Conservation (phyloP, 257 asterid genomes). For the Solanum chilense region DNA sequence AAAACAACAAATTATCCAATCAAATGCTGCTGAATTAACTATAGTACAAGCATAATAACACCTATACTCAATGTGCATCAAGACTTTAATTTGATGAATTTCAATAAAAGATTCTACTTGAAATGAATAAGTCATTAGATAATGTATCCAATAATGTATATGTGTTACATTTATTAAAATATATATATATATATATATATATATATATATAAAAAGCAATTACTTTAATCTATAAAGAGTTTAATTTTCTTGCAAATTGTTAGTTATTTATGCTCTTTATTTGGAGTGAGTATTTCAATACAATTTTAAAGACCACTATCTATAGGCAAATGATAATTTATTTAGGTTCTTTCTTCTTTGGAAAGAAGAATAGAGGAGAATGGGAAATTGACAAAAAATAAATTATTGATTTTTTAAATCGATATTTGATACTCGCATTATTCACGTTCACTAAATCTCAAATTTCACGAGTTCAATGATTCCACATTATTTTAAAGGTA, state of each 20-base stretch:
- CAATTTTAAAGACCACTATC: not conserved
- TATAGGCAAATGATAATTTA: no score
- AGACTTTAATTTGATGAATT: not conserved
- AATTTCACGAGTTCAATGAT: no score
- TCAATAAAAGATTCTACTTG: not conserved
- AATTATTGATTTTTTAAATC: no score
- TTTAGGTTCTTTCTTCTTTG: not conserved
- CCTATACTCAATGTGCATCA: not conserved
- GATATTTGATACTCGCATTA: no score
- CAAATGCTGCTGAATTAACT: slow-evolving; percentile 30
- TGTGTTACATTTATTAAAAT: not conserved
- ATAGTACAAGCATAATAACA: not conserved
- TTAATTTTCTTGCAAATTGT: not conserved
- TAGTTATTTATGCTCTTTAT: not conserved
- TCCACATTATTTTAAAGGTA: no score
- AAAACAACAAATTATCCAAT: slow-evolving; percentile 26
- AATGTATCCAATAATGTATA: not conserved
- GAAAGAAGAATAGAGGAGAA: not conserved
- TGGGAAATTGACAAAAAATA: no score
- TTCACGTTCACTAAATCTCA: accelerated
- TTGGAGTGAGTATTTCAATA: not conserved
- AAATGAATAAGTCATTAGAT: not conserved
- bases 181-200: no score
- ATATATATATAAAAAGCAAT: not conserved
- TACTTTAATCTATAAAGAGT: not conserved